Evolutionary conservation across 2,329 filamentous ascomycete genomes (phyloP).

Genomic region (Nothopassalora personata): DNA sequence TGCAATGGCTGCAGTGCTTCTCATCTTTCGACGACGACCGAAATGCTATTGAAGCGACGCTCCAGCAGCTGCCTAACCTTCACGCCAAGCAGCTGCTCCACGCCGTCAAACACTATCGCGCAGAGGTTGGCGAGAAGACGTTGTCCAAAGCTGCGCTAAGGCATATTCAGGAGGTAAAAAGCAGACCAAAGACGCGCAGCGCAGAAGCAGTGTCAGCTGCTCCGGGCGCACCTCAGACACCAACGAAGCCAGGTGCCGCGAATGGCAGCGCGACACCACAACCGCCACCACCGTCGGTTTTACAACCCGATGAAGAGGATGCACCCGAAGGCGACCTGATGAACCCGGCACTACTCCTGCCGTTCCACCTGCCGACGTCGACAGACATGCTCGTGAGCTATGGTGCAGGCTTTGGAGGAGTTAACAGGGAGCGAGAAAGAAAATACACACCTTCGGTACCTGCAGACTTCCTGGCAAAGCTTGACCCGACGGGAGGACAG

Average conservation of each 20-base stretch:
- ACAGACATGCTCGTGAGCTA: constrained; percentile 97
- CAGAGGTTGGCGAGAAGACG: constrained; percentile 91
- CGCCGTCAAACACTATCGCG: constrained; percentile 84
- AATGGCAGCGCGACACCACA: constrained; percentile 21
- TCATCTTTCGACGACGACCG: constrained; percentile 88
- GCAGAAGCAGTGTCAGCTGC: constrained; percentile 7
- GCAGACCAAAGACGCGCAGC: constrained; percentile 36
- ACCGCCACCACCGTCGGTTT: constrained; percentile 18
- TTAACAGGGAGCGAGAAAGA: constrained; percentile 83
- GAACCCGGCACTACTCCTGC: constrained; percentile 86
- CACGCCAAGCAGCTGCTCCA: constrained; percentile 87
- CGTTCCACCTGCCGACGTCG: constrained; percentile 89
- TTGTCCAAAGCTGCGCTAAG: constrained; percentile 83
- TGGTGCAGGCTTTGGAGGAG: constrained; percentile 86
- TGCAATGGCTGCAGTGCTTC: constrained; percentile 98
- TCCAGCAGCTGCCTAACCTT: constrained; percentile 81
- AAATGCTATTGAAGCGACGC: constrained; percentile 78
- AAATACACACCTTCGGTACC: constrained; percentile 96
- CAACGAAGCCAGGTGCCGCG: constrained; percentile 10
- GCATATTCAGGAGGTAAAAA: constrained; percentile 75
- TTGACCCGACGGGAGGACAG: constrained; percentile 56
- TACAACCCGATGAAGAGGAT: constrained; percentile 54
- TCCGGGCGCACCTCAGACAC: constrained; percentile 10
- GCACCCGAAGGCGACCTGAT: constrained; percentile 71
- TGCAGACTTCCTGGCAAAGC: constrained; percentile 82